Conservation (phyloP, 768 basidiomycete species). For the Fistulinella prunicolor region DNA sequence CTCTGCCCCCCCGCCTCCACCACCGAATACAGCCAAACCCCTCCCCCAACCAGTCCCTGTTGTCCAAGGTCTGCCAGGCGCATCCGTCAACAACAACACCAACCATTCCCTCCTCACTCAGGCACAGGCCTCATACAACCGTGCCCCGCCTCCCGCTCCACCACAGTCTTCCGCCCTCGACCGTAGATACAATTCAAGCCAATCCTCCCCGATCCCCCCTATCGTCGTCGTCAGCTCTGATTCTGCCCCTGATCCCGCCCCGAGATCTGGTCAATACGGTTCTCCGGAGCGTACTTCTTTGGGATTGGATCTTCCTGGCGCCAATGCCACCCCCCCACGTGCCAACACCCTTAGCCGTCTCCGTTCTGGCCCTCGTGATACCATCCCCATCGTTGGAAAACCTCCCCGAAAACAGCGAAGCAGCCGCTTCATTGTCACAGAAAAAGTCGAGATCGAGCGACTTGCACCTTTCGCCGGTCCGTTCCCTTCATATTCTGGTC, state of each 20-base stretch:
- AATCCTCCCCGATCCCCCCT: slow-evolving; percentile 61
- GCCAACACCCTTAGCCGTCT: slow-evolving; percentile 69
- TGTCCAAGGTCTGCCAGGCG: slow-evolving; percentile 34
- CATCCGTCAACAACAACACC: slow-evolving; percentile 33
- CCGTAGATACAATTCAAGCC: slow-evolving; percentile 49
- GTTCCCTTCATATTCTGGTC: slow-evolving; percentile 7
- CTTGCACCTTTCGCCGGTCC: slow-evolving; percentile 86
- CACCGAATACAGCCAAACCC: slow-evolving; percentile 63
- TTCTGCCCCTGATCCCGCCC: slow-evolving; percentile 44
- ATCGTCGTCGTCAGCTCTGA: slow-evolving; percentile 87
- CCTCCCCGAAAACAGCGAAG: slow-evolving; percentile 97
- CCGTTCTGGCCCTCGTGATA: slow-evolving; percentile 86
- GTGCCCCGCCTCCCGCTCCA: slow-evolving; percentile 42
- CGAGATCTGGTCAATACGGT: slow-evolving; percentile 40
- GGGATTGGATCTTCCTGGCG: slow-evolving; percentile 43
- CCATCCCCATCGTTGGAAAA: slow-evolving; percentile 93
- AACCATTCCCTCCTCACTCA: slow-evolving; percentile 44
- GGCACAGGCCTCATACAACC: slow-evolving; percentile 38
- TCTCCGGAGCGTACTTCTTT: slow-evolving; percentile 49
- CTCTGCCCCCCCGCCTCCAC: slow-evolving; percentile 53
- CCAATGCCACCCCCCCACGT: slow-evolving; percentile 58
- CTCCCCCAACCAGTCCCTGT: slow-evolving; percentile 51
- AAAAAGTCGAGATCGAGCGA: slow-evolving; percentile 94
- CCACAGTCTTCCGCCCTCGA: slow-evolving; percentile 45
- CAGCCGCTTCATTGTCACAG: slow-evolving; percentile 93